Conservation (phyloP, 306 rosid genomes). For the Begonia loranthoides region DNA sequence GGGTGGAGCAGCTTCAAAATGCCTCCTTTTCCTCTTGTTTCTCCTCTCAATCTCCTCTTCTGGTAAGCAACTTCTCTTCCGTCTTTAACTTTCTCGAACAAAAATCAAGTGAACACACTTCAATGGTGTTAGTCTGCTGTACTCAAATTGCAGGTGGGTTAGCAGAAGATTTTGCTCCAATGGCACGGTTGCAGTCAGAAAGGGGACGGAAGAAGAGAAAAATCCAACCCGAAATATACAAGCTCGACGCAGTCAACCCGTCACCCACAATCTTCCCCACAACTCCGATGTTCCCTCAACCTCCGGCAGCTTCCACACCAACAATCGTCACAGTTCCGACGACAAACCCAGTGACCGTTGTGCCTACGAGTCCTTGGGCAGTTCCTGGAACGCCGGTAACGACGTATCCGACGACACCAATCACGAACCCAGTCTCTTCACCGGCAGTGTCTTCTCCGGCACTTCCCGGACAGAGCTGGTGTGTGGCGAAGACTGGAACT, state of each 20-base stretch:
- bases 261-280: conserved; percentile 45
- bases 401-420: conserved; percentile 70
- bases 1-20: conserved; percentile 37
- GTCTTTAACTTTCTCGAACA: background rate
- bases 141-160: conserved; percentile 19
- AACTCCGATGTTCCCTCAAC: conserved; percentile 23
- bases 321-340: conserved; percentile 69
- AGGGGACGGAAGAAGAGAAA: conserved; percentile 28
- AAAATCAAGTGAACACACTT: no score
- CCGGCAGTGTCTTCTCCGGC: conserved; percentile 38
- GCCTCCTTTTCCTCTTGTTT: conserved; percentile 33
- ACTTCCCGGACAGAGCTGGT: conserved; percentile 62
- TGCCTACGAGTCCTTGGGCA: conserved; percentile 42
- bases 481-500: conserved; percentile 65
- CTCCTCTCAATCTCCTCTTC: conserved; percentile 38
- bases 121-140: no score
- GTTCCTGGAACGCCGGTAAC: conserved; percentile 39
- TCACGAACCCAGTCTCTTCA: conserved; percentile 42
- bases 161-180: conserved; percentile 25
- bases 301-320: conserved; percentile 45
- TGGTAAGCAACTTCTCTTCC: conserved; percentile 26
- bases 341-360: conserved; percentile 39
- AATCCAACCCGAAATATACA: conserved; percentile 21
- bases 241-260: conserved; percentile 25
- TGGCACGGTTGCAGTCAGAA: conserved; percentile 28